A percentile compares a stretch with the other conserved stretches of the same genome.
Conservation (phyloP, 1,284 basidiomycete species). For the Trichosporon coremiiforme region DNA sequence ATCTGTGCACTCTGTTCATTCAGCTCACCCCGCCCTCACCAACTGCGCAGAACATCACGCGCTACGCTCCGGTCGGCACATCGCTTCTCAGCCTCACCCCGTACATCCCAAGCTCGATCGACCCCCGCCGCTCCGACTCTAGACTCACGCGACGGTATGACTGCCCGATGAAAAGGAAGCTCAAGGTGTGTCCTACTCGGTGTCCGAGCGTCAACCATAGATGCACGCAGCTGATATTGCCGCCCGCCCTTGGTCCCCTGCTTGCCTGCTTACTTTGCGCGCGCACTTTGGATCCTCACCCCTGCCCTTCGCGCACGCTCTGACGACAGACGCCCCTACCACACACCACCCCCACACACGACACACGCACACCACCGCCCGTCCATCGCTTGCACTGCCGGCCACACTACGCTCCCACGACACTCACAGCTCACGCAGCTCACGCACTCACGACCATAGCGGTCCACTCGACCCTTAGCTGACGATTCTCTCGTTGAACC, state of each 20-base stretch:
- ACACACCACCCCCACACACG: background rate
- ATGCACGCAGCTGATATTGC: no score
- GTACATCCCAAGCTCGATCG: no score
- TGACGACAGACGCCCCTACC: background rate
- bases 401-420: no score
- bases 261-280: background rate
- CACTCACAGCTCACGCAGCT: no score
- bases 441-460: no score
- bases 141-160: no score
- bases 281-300: background rate
- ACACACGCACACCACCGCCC: background rate
- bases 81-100: background rate
- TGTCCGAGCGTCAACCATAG: background rate
- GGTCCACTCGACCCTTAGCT: no score
- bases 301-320: background rate
- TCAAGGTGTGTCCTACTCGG: no score
- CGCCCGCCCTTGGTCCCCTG: background rate
- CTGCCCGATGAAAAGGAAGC: constrained; percentile 4
- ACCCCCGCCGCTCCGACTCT: no score
- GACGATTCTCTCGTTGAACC: no score
- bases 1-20: background rate
- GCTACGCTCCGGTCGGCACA: no score
- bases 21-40: background rate
- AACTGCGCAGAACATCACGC: background rate
- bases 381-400: background rate